A percentile compares a stretch with the other conserved stretches of the same genome.
Evolutionary conservation across 768 basidiomycete genomes (phyloP).

Genomic region (Pleurotus tuber-regium): DNA sequence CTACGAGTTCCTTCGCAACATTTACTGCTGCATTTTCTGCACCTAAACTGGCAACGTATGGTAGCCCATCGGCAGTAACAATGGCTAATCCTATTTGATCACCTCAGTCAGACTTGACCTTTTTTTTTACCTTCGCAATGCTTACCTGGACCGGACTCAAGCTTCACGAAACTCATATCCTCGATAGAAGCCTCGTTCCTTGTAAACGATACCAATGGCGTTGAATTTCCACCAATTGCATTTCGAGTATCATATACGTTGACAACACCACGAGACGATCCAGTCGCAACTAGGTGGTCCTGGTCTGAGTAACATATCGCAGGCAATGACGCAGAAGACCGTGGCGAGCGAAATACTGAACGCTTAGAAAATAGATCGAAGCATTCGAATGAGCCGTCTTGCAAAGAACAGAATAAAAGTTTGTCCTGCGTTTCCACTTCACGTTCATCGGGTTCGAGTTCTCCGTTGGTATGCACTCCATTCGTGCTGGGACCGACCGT

Average conservation of each 20-base stretch:
- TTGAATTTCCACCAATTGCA: slow-evolving; percentile 20
- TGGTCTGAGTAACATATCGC: slow-evolving; percentile 43
- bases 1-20: slow-evolving; percentile 46
- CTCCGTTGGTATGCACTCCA: neutral
- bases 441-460: slow-evolving; percentile 22
- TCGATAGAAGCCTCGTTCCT: slow-evolving; percentile 50
- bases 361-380: slow-evolving; percentile 51
- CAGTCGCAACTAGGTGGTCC: slow-evolving; percentile 52
- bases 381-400: slow-evolving; percentile 51
- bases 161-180: slow-evolving; percentile 37
- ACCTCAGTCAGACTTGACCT: neutral
- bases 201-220: slow-evolving; percentile 38
- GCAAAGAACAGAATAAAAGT: slow-evolving; percentile 51
- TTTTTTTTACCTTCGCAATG: slow-evolving; percentile 6
- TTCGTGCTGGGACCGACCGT: neutral
- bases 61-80: slow-evolving; percentile 58
- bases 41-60: slow-evolving; percentile 47
- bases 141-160: neutral
- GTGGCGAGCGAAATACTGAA: slow-evolving; percentile 17
- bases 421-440: slow-evolving; percentile 50
- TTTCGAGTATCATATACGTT: slow-evolving; percentile 54
- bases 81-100: slow-evolving; percentile 37
- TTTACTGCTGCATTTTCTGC: slow-evolving; percentile 40
- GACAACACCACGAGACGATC: slow-evolving; percentile 53
- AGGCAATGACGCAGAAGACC: slow-evolving; percentile 27